Evolutionary conservation across 2,329 filamentous ascomycete genomes (phyloP).

Genomic region (Didymella pinodella): DNA sequence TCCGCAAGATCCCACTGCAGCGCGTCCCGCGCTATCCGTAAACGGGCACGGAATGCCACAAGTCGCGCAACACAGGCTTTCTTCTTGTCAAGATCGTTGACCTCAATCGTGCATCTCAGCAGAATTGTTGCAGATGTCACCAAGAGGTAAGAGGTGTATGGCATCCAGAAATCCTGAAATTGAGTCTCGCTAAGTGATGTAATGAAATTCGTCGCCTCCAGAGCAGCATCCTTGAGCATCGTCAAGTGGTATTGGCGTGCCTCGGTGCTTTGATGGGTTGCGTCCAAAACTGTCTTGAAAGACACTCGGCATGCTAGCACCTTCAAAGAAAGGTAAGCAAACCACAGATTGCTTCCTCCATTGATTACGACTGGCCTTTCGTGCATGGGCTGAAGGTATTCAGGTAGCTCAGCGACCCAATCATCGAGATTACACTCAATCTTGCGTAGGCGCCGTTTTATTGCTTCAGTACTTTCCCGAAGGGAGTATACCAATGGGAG

Average conservation of each 20-base stretch:
- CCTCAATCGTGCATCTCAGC: conserved; percentile 28
- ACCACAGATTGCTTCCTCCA: conserved; percentile 30
- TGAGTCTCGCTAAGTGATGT: conserved; percentile 20
- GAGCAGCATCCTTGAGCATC: conserved; percentile 23
- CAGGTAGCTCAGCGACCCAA: conserved; percentile 23
- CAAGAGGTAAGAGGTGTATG: conserved; percentile 31
- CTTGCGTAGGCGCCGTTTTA: conserved; percentile 21
- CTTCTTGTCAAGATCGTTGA: conserved; percentile 19
- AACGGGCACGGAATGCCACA: conserved; percentile 17
- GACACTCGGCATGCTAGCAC: conserved; percentile 25
- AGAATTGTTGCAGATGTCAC: conserved; percentile 31
- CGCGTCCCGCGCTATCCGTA: conserved; percentile 18
- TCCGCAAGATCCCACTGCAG: conserved; percentile 31
- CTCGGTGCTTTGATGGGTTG: conserved; percentile 6
- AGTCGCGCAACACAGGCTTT: conserved; percentile 17
- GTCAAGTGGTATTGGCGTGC: conserved; percentile 23
- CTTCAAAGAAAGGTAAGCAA: conserved; percentile 27
- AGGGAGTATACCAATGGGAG: conserved; percentile 30
- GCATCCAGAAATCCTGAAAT: conserved; percentile 33
- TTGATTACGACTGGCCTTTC: conserved; percentile 1
- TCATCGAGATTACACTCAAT: conserved; percentile 25
- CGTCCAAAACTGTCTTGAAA: conserved; percentile 20
- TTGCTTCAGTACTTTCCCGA: conserved; percentile 8
- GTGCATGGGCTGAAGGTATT: conserved; percentile 4
- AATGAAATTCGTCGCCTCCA: conserved; percentile 16